These are phyloP conservation scores for Stenocarpella maydis DNA, from an alignment of 2,329 filamentous ascomycete species.

Conservation along the genomic window DNA sequence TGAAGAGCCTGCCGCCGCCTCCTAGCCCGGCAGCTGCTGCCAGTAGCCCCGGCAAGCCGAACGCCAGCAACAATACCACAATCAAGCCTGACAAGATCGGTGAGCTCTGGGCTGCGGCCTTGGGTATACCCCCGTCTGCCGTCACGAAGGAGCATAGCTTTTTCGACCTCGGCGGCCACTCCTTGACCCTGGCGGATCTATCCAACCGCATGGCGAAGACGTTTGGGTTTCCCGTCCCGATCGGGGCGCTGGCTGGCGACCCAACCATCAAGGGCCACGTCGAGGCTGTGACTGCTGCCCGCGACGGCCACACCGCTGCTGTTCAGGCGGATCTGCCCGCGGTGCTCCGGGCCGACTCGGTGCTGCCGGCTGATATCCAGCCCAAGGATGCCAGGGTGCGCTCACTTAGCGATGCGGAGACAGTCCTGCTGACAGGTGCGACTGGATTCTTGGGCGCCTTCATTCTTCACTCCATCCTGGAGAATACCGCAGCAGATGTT, in stretches of 20 bases:
- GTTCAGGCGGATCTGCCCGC: conserved; percentile 79
- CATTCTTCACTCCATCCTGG: conserved; percentile 72
- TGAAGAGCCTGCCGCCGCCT: conserved; percentile 75
- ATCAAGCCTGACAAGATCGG: conserved; percentile 74
- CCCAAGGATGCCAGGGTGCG: conserved; percentile 61
- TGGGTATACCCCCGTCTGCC: conserved; percentile 68
- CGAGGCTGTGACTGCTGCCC: conserved; percentile 72
- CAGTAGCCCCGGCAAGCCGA: conserved; percentile 50
- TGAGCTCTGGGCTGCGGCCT: conserved; percentile 74
- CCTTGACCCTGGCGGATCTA: conserved; percentile 78
- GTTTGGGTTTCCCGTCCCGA: conserved; percentile 77
- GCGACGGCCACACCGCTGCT: conserved; percentile 76
- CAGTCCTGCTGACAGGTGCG: conserved; percentile 76
- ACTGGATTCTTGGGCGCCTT: conserved; percentile 82
- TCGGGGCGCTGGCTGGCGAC: conserved; percentile 74
- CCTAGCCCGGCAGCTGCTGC: conserved; percentile 51
- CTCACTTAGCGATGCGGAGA: conserved; percentile 70
- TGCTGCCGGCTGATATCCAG: conserved; percentile 74
- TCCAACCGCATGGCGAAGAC: conserved; percentile 73
- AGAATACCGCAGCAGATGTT: conserved; percentile 73
- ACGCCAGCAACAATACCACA: conserved; percentile 65
- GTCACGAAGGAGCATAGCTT: conserved; percentile 79
- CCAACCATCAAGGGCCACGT: conserved; percentile 78
- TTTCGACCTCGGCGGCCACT: conserved; percentile 84
- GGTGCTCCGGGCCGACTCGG: conserved; percentile 71